These are phyloP conservation scores for Eragrostis tef DNA, from an alignment of 202 grass and related monocot species.

Conservation along the genomic window DNA sequence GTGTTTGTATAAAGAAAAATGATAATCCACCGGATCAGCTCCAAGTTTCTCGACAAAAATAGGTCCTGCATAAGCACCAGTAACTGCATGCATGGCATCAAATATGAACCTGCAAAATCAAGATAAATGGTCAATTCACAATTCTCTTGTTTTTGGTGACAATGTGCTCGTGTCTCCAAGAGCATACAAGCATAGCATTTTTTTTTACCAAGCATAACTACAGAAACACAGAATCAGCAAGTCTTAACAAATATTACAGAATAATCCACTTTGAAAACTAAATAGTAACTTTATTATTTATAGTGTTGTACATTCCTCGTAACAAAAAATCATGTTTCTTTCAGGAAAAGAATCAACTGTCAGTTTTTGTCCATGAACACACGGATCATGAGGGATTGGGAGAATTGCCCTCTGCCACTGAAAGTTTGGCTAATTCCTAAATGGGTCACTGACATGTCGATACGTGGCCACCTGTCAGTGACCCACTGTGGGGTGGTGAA, in stretches of 20 bases:
- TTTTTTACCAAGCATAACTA: constrained; percentile 6
- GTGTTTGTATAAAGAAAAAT: constrained; percentile 27
- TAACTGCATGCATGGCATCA: constrained; percentile 93
- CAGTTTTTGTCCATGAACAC: too few species aligned
- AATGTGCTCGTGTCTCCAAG: neutral
- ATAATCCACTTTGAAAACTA: neutral
- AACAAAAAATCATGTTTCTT: too few species aligned
- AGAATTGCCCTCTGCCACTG: neutral
- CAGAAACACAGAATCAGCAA: neutral
- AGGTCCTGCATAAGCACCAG: constrained; percentile 83
- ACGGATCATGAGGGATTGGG: neutral
- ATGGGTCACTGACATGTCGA: too few species aligned
- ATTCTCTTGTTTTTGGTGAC: constrained; percentile 24
- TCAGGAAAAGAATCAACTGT: too few species aligned
- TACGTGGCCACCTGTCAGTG: too few species aligned
- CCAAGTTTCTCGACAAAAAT: constrained; percentile 89
- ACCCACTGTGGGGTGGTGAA: neutral
- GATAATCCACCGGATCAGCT: constrained; percentile 64
- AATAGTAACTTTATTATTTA: constrained; percentile 18
- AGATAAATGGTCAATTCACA: constrained; percentile 27
- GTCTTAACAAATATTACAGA: neutral
- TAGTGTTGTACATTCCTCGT: neutral
- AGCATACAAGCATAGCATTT: constrained; percentile 5
- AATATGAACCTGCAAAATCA: constrained; percentile 73
- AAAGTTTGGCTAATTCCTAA: too few species aligned